Percentiles rank a stretch among this genome's conserved stretches.
These are phyloP conservation scores for Ophioceras dolichostomum DNA, from an alignment of 2,329 filamentous ascomycete genomes.

Conservation along the genomic window DNA sequence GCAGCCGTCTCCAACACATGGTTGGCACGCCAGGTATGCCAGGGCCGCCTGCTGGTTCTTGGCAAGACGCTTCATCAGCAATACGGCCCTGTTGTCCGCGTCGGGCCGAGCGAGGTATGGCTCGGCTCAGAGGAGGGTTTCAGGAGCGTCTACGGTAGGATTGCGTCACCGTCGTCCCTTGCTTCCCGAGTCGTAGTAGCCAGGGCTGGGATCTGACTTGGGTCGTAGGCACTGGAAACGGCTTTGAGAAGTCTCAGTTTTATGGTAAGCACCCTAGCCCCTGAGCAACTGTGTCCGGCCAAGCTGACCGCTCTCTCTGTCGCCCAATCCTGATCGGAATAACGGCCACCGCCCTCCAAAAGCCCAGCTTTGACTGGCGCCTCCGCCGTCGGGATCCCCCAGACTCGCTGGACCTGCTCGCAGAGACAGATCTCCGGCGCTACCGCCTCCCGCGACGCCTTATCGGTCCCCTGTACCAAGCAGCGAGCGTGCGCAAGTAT, in stretches of 20 bases:
- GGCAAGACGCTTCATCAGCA: slow-evolving; percentile 28
- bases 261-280: slow-evolving; percentile 25
- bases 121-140: slow-evolving; percentile 35
- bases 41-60: slow-evolving; percentile 27
- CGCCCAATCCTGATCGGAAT: too few relatives aligned
- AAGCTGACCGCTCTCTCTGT: not conserved
- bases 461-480: slow-evolving; percentile 34
- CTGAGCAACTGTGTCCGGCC: not conserved
- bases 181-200: too few relatives aligned
- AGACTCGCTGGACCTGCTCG: slow-evolving; percentile 37
- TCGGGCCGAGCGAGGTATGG: slow-evolving; percentile 42
- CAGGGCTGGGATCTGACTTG: too few relatives aligned
- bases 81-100: slow-evolving; percentile 38
- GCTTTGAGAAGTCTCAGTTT: slow-evolving; percentile 39
- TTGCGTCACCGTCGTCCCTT: too few relatives aligned
- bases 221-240: slow-evolving; percentile 31
- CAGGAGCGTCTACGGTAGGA: slow-evolving; percentile 32
- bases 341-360: slow-evolving; percentile 33
- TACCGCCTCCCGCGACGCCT: slow-evolving; percentile 37
- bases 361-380: slow-evolving; percentile 26
- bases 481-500: slow-evolving; percentile 26
- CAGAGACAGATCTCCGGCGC: slow-evolving; percentile 30
- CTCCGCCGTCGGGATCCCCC: slow-evolving; percentile 19
- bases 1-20: slow-evolving; percentile 35
- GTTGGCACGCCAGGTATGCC: slow-evolving; percentile 31